These are phyloP conservation scores for Ustilaginoidea virens DNA, from an alignment of 2,329 filamentous ascomycete species.

Conservation along the genomic window DNA sequence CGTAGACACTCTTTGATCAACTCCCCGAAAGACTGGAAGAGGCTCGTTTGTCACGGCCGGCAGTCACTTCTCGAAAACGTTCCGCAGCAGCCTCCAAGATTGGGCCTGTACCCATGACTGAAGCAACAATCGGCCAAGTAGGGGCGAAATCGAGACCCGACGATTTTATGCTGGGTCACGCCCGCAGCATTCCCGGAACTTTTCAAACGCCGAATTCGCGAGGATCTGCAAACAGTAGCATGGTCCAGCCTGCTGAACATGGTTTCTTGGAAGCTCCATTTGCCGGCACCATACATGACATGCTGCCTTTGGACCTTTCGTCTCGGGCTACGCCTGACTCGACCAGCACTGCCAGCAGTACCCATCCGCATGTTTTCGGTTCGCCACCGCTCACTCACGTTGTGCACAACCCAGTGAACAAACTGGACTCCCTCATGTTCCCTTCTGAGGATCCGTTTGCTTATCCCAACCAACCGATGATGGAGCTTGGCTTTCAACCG, in stretches of 20 bases:
- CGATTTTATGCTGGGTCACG: slow-evolving; percentile 17
- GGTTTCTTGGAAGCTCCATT: slow-evolving; percentile 21
- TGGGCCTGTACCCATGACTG: slow-evolving; percentile 16
- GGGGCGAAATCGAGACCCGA: slow-evolving; percentile 18
- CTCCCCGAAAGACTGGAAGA: slow-evolving; percentile 58
- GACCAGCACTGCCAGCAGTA: slow-evolving; percentile 24
- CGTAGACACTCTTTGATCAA: slow-evolving; percentile 65
- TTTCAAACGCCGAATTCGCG: slow-evolving; percentile 11
- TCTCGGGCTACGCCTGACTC: slow-evolving; percentile 27
- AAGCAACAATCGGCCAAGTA: slow-evolving; percentile 14
- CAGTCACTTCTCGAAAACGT: slow-evolving; percentile 36
- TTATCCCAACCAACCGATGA: slow-evolving; percentile 63
- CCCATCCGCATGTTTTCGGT: slow-evolving; percentile 18
- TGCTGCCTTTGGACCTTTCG: slow-evolving; percentile 29
- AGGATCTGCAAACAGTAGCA: slow-evolving; percentile 19
- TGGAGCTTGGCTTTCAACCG: slow-evolving; percentile 33
- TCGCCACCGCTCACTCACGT: slow-evolving; percentile 17
- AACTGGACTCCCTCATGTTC: slow-evolving; percentile 69
- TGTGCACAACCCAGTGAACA: slow-evolving; percentile 38
- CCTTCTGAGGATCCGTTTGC: slow-evolving; percentile 63
- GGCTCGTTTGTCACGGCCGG: slow-evolving; percentile 17
- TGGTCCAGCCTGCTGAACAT: slow-evolving; percentile 14
- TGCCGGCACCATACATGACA: slow-evolving; percentile 25
- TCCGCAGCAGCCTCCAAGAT: slow-evolving; percentile 29
- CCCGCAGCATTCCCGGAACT: slow-evolving; percentile 9